Evolutionary conservation across 257 asterid genomes (phyloP).

Genomic region (Solanum infundibuliforme): DNA sequence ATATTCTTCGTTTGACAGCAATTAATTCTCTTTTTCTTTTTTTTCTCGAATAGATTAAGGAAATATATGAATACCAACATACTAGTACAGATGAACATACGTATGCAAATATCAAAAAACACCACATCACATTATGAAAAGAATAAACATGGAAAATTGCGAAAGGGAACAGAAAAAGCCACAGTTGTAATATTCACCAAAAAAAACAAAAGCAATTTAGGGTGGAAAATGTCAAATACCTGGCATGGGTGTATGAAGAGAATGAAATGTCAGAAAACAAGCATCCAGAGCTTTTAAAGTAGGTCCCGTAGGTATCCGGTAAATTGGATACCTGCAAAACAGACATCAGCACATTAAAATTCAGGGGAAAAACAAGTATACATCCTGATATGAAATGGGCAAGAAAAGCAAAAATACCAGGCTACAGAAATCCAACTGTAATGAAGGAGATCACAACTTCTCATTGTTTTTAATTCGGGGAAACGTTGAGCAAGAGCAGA

Average conservation of each 20-base stretch:
- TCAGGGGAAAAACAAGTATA: background rate
- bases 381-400: background rate
- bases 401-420: conserved; percentile 34
- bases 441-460: conserved; percentile 78
- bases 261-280: conserved; percentile 87
- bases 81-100: background rate
- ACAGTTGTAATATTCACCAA: background rate
- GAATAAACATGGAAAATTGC: background rate
- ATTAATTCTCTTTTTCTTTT: background rate
- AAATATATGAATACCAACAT: background rate
- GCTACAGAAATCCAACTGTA: conserved; percentile 98
- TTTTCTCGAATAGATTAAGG: background rate
- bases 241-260: conserved; percentile 66
- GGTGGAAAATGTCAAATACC: conserved; percentile 25
- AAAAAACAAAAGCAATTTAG: background rate
- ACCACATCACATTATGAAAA: background rate
- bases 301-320: conserved; percentile 88
- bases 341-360: background rate
- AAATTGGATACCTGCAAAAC: conserved; percentile 81
- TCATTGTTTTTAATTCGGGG: conserved; percentile 65
- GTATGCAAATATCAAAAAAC: background rate
- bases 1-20: background rate
- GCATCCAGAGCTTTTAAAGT: conserved; percentile 85
- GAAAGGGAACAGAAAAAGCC: background rate
- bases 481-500: conserved; percentile 47